phyloP scores from a whole-genome alignment of 1,284 basidiomycete genomes.

The Heterobasidion irregulare region DNA sequence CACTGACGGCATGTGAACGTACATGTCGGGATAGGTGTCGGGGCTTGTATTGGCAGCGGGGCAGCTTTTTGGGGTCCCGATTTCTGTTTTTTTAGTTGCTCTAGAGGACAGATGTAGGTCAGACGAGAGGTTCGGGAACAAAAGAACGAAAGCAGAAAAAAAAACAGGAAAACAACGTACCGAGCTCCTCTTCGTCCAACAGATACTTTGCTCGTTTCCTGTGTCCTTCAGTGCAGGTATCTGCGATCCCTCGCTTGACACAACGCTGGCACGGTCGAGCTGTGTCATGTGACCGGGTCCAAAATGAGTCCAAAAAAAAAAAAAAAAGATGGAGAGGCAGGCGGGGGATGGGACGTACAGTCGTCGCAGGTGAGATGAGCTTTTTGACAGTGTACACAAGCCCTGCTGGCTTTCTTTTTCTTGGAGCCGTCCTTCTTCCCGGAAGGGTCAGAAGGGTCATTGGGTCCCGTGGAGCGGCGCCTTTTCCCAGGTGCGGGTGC shows the following conservation, averaged over 20 bases:
- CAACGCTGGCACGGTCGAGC: constrained; percentile 94
- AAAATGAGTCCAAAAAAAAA: constrained; percentile 3
- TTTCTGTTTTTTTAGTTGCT: constrained; percentile 10
- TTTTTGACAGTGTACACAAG: constrained; percentile 93
- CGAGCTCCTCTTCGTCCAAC: constrained; percentile 85
- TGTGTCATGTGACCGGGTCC: constrained; percentile 21
- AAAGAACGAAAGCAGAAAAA: too few species aligned
- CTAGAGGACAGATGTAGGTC: constrained; percentile 28
- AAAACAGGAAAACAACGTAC: constrained; percentile 33
- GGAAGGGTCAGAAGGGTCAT: constrained; percentile 30
- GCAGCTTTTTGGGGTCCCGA: neutral
- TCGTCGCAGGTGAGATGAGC: constrained; percentile 98
- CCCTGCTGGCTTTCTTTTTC: constrained; percentile 90
- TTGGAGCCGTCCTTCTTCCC: constrained; percentile 62
- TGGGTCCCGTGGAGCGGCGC: constrained; percentile 37
- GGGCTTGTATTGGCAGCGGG: constrained; percentile 3
- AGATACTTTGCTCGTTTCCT: constrained; percentile 98
- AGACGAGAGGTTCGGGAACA: constrained; percentile 13
- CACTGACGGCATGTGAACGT: neutral
- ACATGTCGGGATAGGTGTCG: constrained; percentile 8
- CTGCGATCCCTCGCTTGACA: constrained; percentile 86
- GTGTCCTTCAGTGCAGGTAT: constrained; percentile 88
- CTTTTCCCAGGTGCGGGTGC: constrained; percentile 24
- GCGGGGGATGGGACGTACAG: constrained; percentile 42
- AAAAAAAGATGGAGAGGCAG: constrained; percentile 3